Base-by-base conservation (phyloP, 2,329 filamentous ascomycete genomes). In the Incumbomyces lentus region DNA sequence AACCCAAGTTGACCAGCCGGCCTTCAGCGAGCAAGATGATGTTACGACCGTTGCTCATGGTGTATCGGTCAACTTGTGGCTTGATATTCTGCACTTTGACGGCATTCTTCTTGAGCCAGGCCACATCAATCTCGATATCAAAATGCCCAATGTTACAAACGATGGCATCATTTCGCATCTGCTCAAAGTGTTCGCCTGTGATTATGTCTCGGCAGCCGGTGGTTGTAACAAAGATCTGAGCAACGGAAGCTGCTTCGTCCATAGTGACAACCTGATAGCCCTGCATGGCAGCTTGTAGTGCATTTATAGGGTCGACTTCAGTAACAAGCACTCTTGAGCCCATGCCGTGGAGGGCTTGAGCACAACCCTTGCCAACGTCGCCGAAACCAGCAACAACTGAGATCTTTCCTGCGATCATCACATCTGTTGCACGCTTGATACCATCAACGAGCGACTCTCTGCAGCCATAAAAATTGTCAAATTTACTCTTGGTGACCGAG, bases 131-230 rank as follows among this genome's bases (percentile, higher is more conserved):
- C 78, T 98, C 92, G 63, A 95, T 94, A 70, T 98, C 90, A 73
- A 98, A 98, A 79, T 98, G 90, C 68, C 90, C 90, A 74, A 98
- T 98, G 81, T 98, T 98, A 88, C 90, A 96, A 61, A 96, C 90
- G 63, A 98, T 96, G 69, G 90, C 89, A 63, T 98, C 90, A 74
- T 96, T 95, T 64, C 75, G 76, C 90, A 98, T 98, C 61, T 71
- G 79, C 76, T 93, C 82, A 69, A 98, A 96, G 81, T 98, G 90
- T 65, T 76, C 73, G 67, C 83, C 87, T 61, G 84, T 82, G 57
- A 98, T 81, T 66, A 98, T 96, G 71, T 98, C 92, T 77, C 90
- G 84, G 86, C 90, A 98, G 64, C 90, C 90, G 56, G 90, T 98
- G 70, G 92, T 96, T 70, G 90, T 98, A 68, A 98, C 90, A 66